Evolutionary conservation across 345 rosid species (phyloP).

Genomic region (Salix dunnii): DNA sequence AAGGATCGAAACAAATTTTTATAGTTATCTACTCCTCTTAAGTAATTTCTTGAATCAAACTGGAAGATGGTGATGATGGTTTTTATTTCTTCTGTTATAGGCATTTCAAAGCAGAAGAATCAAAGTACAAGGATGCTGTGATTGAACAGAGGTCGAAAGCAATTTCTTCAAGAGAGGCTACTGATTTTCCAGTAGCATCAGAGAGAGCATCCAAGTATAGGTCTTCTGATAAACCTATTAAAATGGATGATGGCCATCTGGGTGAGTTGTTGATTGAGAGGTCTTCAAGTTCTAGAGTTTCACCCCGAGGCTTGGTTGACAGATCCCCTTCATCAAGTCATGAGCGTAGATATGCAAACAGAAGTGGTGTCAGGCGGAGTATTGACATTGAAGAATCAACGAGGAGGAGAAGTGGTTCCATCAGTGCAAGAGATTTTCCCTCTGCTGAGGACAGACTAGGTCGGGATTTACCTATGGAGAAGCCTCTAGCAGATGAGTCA

Average conservation of each 20-base stretch:
- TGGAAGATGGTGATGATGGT: not conserved
- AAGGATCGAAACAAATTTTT: not conserved
- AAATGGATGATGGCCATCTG: constrained; percentile 59
- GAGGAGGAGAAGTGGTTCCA: constrained; percentile 50
- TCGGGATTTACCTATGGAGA: constrained; percentile 53
- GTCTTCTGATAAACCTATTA: constrained; percentile 50
- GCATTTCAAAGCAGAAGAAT: constrained; percentile 47
- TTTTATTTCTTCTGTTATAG: constrained; percentile 32
- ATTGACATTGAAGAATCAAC: constrained; percentile 72
- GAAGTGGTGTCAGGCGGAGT: constrained; percentile 54
- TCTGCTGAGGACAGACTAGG: constrained; percentile 49
- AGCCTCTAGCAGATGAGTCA: constrained; percentile 53
- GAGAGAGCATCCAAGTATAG: constrained; percentile 62
- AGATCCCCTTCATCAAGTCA: constrained; percentile 78
- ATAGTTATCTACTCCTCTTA: not conserved
- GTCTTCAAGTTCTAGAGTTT: constrained; percentile 69
- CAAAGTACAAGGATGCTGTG: constrained; percentile 41
- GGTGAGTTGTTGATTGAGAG: constrained; percentile 65
- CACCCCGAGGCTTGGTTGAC: constrained; percentile 59
- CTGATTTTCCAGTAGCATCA: constrained; percentile 47
- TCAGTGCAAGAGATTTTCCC: constrained; percentile 52
- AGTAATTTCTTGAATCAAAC: not conserved
- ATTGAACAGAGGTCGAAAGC: constrained; percentile 55
- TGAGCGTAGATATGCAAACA: constrained; percentile 63
- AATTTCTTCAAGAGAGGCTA: constrained; percentile 48